Evolutionary conservation across 2,329 filamentous ascomycete species (phyloP), one percentile per base, ranked within the genome.

Genomic region (Aphanocladium album): DNA sequence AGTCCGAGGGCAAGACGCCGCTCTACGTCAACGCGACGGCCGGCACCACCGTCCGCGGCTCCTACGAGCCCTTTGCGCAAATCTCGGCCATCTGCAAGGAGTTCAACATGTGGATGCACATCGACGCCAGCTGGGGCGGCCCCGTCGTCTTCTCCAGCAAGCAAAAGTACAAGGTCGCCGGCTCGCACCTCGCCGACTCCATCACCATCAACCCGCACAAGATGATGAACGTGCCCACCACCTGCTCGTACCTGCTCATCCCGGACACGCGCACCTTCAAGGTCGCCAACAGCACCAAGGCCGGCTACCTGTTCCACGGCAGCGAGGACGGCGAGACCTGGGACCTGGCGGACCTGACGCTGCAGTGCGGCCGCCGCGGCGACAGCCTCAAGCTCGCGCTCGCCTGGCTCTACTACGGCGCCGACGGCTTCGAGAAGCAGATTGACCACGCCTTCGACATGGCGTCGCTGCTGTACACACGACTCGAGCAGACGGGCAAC

Each of bases 21-120:
- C 89, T 99, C 63, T 97, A 96, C 75, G 90, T 98, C 71, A 98
- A 97, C 71, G 90, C 93, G 6, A 98, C 95, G 0, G 93, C 95
- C 0, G 95, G 95, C 19, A 97, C 93, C 1, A 99, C 95, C 0
- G 93, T 98, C 2, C 79, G 93, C 64, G 95, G 95, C 17, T 91
- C 90, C 1, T 99, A 89, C 71, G 93, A 97, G 69, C 90, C 90
- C 0, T 88, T 96, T 67, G 73, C 80, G 14, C 83, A 82, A 2
- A 87, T 97, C 64, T 81, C 87, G 0, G 78, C 77, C 30, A 80
- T 97, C 19, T 95, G 90, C 76, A 82, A 84, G 64, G 80, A 82
- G 62, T 81, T 91, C 70, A 82, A 84, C 58, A 76, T 98, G 50
- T 99, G 95, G 95, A 78, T 98, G 75, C 95, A 99, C 76, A 83